phyloP scores from a whole-genome alignment of 352 stramenopile genomes.

The Blastocystis sp. region DNA sequence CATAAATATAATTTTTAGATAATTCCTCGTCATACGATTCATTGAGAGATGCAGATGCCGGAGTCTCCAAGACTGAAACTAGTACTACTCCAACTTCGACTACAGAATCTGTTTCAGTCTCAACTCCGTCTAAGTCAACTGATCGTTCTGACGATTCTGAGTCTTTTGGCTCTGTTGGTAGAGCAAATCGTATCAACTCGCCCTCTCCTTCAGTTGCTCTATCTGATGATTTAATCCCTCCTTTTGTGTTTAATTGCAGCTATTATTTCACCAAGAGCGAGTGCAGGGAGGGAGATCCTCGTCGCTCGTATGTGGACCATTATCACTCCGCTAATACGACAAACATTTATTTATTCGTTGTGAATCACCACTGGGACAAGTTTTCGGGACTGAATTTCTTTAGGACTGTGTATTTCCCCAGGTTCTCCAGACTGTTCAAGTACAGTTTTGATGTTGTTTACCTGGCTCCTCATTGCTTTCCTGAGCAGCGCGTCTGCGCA shows the following conservation, averaged over 20 bases:
- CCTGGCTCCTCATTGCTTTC: neutral
- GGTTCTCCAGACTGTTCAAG: neutral
- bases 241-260: neutral
- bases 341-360: neutral
- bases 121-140: no score
- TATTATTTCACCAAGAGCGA: neutral
- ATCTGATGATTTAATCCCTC: neutral
- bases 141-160: no score
- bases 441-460: conserved; percentile 20
- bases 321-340: neutral
- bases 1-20: no score
- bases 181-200: no score
- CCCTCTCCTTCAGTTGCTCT: no score
- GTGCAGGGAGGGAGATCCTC: neutral
- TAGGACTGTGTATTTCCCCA: neutral
- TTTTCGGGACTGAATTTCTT: neutral
- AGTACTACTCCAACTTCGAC: no score
- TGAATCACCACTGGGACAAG: conserved; percentile 35
- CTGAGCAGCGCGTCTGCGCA: neutral
- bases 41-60: no score
- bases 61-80: no score
- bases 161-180: no score
- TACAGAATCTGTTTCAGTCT: no score
- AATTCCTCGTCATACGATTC: no score
- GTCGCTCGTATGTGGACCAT: neutral